Base-by-base conservation (phyloP, 768 basidiomycete species). In the Erythrobasidium yunnanense region DNA sequence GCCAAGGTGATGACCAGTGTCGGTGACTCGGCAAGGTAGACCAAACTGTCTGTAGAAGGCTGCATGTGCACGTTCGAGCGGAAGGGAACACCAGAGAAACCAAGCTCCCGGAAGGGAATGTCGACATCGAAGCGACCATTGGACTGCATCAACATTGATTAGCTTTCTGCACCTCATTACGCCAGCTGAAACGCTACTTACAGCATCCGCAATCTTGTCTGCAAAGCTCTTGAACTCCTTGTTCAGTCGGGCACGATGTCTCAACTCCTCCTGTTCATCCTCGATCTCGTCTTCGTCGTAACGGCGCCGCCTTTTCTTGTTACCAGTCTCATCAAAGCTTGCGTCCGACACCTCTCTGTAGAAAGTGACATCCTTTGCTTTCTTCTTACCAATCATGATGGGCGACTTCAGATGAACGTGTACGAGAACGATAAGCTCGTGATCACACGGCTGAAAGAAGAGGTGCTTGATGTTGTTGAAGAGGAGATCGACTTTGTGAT, bases 361-460 rank as follows among this genome's bases (percentile, higher is more conserved):
- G 77, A 99, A 96, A 83, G 97, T 95, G 4, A 97, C 84, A 75
- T 99, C 95, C 73, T 88, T 89, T 22, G 95, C 85, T 77, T 97
- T 99, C 79, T 91, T 95, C 80, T 97, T 97, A 68, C 95, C 93
- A 71, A 99, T 88, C 83, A 97, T 93, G 75, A 99, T 96, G 0
- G 95, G 95, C 0, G 90, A 83, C 77, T 83, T 95, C 55, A 99
- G 81, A 75, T 97, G 88, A 55, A 95, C 77, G 75, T 99, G 95
- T 32, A 95, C 84, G 68, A 99, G 86, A 62, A 95, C 92, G 57
- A 96, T 81, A 20, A 97, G 79, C 76, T 99, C 95, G 70, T 89
- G 85, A 70, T 99, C 95, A 73, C 93, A 96, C 1, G 95, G 93
- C 74, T 99, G 95, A 83, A 99, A 97, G 79, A 97, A 95, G 8